Evolutionary conservation across 352 stramenopile species (phyloP), one percentile per base, ranked within the genome.

Genomic region (Globisporangium nunn): DNA sequence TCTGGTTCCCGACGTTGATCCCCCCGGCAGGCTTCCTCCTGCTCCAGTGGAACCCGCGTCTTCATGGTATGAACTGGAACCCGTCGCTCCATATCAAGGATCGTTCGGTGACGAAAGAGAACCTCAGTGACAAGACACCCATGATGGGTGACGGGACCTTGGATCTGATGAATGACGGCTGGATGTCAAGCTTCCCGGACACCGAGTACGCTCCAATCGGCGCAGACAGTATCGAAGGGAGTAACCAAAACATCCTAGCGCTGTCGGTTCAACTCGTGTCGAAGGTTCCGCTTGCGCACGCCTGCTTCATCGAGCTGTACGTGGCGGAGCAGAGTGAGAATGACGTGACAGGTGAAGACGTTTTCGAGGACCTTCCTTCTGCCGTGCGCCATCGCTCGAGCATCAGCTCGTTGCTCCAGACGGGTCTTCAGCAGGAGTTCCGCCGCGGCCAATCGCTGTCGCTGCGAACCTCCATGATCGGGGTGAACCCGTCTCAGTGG

Each of bases 31-130:
- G 80, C 0, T 94, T 92, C 66, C 64, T 94, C 28, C 47, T 92
- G 8, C 65, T 94, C n/a, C 81, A 92, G 60, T 94, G 84, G 84
- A 94, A 92, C 55, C 77, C 84, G 7, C 73, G 82, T 1, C 61
- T 92, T 10, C 78, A 90, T 39, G 74, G 73, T n/a, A 78, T 84
- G 65, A 86, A 85, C 46, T 88, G 74, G 69, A 85, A 80, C 54
- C 68, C 74, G 23, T 80, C 74, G 12, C 52, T 83, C 31, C 70
- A 83, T 44, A 63, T 79, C 7, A 87, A 87, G 45, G 64, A 80
- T 30, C 62, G 64, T 0, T 48, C 46, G 0, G 18, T 72, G 8
- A 82, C 70, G 1, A 73, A 81, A 51, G 78, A 81, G 31, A 69
- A 86, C 50, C 66, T 66, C n/a, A 18, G 46, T 7, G 70, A 67